These are phyloP conservation scores for Ampelocalamus luodianensis DNA, from an alignment of 176 grass and related monocot species.

Conservation along the genomic window DNA sequence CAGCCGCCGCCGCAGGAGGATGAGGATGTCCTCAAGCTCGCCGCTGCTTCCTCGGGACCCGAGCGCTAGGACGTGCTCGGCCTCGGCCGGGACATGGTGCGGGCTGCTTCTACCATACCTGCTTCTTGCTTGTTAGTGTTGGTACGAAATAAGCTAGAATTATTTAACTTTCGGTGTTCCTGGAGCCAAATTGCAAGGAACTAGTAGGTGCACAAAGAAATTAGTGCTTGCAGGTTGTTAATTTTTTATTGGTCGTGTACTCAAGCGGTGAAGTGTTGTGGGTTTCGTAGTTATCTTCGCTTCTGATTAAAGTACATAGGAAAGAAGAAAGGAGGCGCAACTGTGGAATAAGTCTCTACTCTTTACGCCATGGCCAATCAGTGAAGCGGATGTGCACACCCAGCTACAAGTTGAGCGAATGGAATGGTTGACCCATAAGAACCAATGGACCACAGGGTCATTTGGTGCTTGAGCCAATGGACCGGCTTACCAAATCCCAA, in stretches of 20 bases:
- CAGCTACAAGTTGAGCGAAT: no score
- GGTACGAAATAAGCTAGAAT: not conserved
- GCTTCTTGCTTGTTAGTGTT: not conserved
- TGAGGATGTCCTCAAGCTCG: conserved; percentile 43
- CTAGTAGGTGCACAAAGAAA: no score
- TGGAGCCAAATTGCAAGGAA: not conserved
- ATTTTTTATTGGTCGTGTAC: conserved; percentile 18
- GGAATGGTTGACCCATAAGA: no score
- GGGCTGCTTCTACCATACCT: not conserved
- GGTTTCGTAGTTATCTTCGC: conserved; percentile 25
- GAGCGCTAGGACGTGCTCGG: conserved; percentile 91
- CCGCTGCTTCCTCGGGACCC: conserved; percentile 33
- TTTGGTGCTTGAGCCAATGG: no score
- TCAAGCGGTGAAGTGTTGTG: conserved; percentile 39
- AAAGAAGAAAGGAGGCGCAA: no score
- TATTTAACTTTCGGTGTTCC: not conserved
- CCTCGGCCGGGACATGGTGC: conserved; percentile 89
- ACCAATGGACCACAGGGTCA: no score
- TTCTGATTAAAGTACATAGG: not conserved
- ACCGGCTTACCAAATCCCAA: no score
- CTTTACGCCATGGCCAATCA: no score
- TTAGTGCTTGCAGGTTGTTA: not conserved
- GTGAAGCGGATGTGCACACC: no score
- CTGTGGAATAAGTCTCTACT: no score
- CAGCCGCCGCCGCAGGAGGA: not conserved